Conservation (phyloP, 2,329 filamentous ascomycete species). For the Apiospora aurea region DNA sequence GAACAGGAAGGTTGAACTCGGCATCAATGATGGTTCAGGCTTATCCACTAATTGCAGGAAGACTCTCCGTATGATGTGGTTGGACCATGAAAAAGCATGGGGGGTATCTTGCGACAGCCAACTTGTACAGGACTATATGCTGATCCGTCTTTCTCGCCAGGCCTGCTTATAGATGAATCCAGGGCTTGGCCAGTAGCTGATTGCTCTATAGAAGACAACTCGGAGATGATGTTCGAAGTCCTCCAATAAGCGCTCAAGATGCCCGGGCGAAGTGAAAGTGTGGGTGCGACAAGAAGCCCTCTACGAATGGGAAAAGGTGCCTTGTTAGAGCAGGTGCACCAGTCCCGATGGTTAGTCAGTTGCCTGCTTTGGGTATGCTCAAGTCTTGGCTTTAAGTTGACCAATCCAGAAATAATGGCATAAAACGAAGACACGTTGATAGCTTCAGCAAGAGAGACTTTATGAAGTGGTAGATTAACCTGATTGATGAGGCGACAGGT, state of each 20-base stretch:
- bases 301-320: background rate
- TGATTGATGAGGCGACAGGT: background rate
- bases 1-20: background rate
- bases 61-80: background rate
- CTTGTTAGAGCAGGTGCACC: background rate
- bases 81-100: background rate
- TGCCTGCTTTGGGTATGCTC: background rate
- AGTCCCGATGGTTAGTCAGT: no score
- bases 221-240: no score
- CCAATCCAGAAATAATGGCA: background rate
- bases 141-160: background rate
- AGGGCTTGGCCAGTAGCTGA: background rate
- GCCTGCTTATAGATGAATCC: background rate
- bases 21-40: background rate
- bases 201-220: background rate
- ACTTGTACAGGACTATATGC: background rate
- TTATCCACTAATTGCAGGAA: slow-evolving; percentile 12
- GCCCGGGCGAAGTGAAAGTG: no score
- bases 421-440: background rate
- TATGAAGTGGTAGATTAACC: background rate
- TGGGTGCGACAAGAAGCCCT: background rate
- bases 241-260: no score
- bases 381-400: background rate
- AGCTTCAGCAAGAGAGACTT: background rate
- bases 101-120: background rate